These are phyloP conservation scores for Agarophyton chilense DNA, from an alignment of 23 red algal genomes.

Conservation along the genomic window DNA sequence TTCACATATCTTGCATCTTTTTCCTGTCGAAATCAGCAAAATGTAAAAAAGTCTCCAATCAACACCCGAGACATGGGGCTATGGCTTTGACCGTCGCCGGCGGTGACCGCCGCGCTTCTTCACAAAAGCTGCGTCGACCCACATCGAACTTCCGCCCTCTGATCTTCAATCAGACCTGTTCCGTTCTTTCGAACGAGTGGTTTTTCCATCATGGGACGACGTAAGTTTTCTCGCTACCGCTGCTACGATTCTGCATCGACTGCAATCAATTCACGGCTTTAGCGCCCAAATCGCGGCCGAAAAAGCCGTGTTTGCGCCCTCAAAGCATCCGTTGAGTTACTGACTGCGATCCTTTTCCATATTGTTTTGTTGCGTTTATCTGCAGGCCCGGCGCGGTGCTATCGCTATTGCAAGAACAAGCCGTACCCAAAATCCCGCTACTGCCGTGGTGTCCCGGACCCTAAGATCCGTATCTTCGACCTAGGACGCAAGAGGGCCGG, in stretches of 20 bases:
- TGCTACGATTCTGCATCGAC: background rate
- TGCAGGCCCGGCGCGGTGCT: slow-evolving; percentile 89
- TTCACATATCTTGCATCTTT: background rate
- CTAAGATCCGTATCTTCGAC: slow-evolving; percentile 99
- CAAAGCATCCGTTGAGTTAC: background rate
- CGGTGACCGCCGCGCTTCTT: background rate
- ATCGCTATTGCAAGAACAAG: slow-evolving; percentile 99
- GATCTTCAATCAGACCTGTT: background rate
- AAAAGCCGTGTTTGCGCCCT: background rate
- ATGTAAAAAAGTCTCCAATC: background rate
- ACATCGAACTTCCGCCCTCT: background rate
- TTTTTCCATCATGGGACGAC: slow-evolving; percentile 30
- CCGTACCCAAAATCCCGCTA: slow-evolving; percentile 99
- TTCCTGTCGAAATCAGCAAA: background rate
- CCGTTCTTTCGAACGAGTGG: background rate
- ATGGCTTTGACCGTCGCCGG: slow-evolving; percentile 18
- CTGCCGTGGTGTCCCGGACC: slow-evolving; percentile 99
- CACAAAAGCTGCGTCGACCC: background rate
- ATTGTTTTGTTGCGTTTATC: background rate
- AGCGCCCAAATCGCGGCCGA: background rate
- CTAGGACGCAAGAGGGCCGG: slow-evolving; percentile 92
- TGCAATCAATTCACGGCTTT: background rate
- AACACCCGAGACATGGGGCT: background rate
- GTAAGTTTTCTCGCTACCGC: background rate
- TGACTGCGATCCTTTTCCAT: background rate